phyloP scores from a whole-genome alignment of 495 filamentous ascomycete species.

The Stereocaulon alpinum region DNA sequence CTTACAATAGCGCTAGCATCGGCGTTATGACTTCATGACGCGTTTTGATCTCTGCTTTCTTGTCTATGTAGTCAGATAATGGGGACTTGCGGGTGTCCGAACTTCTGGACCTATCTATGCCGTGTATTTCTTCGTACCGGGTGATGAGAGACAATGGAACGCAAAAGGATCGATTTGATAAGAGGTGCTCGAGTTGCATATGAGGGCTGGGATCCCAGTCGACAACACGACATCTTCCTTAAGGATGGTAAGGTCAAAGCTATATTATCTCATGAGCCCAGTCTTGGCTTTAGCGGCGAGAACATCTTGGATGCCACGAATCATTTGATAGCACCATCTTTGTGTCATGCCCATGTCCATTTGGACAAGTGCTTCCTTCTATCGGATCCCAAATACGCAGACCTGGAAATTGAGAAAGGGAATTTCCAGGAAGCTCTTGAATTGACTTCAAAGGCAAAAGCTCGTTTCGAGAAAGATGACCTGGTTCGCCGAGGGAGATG shows the following conservation, averaged over 20 bases:
- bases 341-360: slow-evolving; percentile 70
- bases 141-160: not conserved
- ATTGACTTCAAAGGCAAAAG: slow-evolving; percentile 52
- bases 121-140: too few relatives aligned
- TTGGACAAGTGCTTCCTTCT: slow-evolving; percentile 68
- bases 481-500: slow-evolving; percentile 51
- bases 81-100: too few relatives aligned
- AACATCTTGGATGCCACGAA: slow-evolving; percentile 15
- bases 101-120: too few relatives aligned
- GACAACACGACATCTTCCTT: slow-evolving; percentile 1
- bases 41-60: too few relatives aligned
- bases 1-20: too few relatives aligned
- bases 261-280: not conserved
- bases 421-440: slow-evolving; percentile 57
- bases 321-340: slow-evolving; percentile 42
- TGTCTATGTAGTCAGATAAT: too few relatives aligned
- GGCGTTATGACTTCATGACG: too few relatives aligned
- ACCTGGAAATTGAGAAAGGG: slow-evolving; percentile 48
- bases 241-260: not conserved
- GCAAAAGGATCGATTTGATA: not conserved
- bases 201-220: not conserved
- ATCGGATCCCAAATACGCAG: slow-evolving; percentile 42
- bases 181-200: not conserved
- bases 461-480: slow-evolving; percentile 47
- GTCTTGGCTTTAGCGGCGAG: not conserved